A percentile compares a stretch with the other conserved stretches of the same genome.
These are phyloP conservation scores for Elaeis oleifera DNA, from an alignment of 202 grass and related monocot genomes.

Conservation along the genomic window DNA sequence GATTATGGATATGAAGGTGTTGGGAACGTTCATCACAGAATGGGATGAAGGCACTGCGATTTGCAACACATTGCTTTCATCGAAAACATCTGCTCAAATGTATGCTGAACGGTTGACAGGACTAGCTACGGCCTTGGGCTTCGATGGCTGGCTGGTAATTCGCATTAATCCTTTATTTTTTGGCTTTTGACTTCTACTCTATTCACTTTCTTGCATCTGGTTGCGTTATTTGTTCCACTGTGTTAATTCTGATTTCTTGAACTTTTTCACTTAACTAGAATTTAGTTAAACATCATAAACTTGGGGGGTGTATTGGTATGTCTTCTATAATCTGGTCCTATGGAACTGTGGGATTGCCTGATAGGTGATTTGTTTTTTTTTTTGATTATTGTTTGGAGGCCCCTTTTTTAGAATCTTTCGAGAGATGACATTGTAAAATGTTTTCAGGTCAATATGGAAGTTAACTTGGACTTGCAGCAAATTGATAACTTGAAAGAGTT, in stretches of 20 bases:
- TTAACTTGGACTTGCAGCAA: constrained; percentile 42
- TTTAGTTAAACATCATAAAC: no score
- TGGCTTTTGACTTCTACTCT: no score
- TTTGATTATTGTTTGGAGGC: not conserved
- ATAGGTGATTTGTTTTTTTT: not conserved
- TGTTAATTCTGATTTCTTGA: no score
- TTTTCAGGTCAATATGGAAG: constrained; percentile 87
- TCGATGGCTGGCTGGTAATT: constrained; percentile 89
- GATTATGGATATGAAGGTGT: constrained; percentile 35
- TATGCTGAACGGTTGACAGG: constrained; percentile 68
- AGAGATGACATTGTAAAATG: constrained; percentile 26
- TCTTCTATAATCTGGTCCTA: no score
- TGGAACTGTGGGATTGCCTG: no score
- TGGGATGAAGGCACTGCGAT: constrained; percentile 58
- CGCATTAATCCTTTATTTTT: not conserved
- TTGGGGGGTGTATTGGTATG: no score
- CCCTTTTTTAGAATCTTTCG: not conserved
- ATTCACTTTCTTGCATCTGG: no score
- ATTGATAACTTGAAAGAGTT: constrained; percentile 89
- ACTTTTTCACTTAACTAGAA: no score
- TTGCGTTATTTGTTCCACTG: no score
- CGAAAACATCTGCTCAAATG: constrained; percentile 60
- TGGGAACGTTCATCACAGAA: constrained; percentile 77
- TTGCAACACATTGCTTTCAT: constrained; percentile 56
- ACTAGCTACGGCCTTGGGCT: constrained; percentile 52